These are phyloP conservation scores for Paecilomyces niveus DNA, from an alignment of 2,329 filamentous ascomycete species.

Conservation along the genomic window DNA sequence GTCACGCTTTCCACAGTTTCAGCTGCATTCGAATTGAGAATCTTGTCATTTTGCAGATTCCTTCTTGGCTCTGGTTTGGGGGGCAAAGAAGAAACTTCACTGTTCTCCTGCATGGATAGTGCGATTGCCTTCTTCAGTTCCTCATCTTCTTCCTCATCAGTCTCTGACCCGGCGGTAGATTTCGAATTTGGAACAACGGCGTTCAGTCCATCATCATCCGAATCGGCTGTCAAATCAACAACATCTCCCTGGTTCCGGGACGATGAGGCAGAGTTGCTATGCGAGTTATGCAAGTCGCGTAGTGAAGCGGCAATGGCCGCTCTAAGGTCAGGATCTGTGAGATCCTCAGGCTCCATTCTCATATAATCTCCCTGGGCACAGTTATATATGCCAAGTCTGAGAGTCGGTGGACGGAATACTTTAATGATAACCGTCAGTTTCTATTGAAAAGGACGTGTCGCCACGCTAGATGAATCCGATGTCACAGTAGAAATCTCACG, in stretches of 20 bases:
- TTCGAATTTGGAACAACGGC: not conserved
- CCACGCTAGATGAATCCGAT: not conserved
- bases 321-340: slow-evolving; percentile 17
- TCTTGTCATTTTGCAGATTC: not conserved
- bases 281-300: slow-evolving; percentile 4
- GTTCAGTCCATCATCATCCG: not conserved
- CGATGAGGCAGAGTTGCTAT: not conserved
- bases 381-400: not conserved
- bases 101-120: not conserved
- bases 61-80: not conserved
- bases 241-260: not conserved
- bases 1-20: not conserved
- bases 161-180: not conserved
- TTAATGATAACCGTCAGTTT: not conserved
- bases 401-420: not conserved
- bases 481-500: not conserved
- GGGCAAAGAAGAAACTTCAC: not conserved
- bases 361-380: not conserved
- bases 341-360: slow-evolving; percentile 5
- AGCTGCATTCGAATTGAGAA: not conserved
- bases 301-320: slow-evolving; percentile 17
- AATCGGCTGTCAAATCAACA: not conserved
- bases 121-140: not conserved
- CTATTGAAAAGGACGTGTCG: not conserved
- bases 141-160: not conserved